These are phyloP conservation scores for Colletotrichum navitas DNA, from an alignment of 2,329 filamentous ascomycete genomes.

Conservation along the genomic window DNA sequence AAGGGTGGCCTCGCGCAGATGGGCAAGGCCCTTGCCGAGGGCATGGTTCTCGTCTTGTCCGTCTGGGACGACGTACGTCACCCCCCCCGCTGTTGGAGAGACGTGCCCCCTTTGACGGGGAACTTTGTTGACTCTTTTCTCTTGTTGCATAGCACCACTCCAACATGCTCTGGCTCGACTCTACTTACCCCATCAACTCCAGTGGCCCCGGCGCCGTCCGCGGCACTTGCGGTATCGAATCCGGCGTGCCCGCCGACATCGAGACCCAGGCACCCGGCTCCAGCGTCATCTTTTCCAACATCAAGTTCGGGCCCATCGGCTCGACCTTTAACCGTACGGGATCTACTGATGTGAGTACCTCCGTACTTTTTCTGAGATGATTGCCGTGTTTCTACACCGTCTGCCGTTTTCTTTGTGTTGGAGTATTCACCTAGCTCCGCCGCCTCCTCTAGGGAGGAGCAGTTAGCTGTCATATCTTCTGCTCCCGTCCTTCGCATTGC, in stretches of 20 bases:
- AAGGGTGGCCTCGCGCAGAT: slow-evolving; percentile 71
- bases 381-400: too few relatives aligned
- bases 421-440: neutral
- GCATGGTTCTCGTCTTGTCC: slow-evolving; percentile 64
- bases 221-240: slow-evolving; percentile 65
- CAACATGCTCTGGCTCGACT: slow-evolving; percentile 83
- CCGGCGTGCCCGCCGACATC: slow-evolving; percentile 64
- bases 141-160: slow-evolving; percentile 59
- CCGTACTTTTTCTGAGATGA: neutral
- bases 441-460: neutral
- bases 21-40: slow-evolving; percentile 58
- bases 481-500: neutral
- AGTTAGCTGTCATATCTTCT: neutral
- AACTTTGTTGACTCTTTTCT: neutral
- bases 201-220: slow-evolving; percentile 62
- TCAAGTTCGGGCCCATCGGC: slow-evolving; percentile 63
- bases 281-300: slow-evolving; percentile 67
- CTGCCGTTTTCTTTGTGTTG: neutral
- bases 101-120: neutral
- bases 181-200: slow-evolving; percentile 67
- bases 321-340: slow-evolving; percentile 58
- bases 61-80: slow-evolving; percentile 68
- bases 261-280: slow-evolving; percentile 61
- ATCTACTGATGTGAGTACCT: slow-evolving; percentile 20
- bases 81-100: too few relatives aligned